phyloP scores from a whole-genome alignment of 495 filamentous ascomycete genomes.

The Talaromyces nanjingensis region DNA sequence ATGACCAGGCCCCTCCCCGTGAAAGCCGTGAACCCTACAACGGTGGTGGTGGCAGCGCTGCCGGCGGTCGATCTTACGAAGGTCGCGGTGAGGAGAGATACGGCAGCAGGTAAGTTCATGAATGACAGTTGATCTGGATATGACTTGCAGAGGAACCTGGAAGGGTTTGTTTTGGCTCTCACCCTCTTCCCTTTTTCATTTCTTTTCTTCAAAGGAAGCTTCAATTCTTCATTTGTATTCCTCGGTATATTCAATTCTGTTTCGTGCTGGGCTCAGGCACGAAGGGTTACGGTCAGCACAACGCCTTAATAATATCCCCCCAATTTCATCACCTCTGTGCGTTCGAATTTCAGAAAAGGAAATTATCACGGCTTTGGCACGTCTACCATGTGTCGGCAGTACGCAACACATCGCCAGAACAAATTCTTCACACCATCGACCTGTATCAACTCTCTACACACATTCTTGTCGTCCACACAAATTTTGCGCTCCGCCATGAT shows the following conservation, averaged over 20 bases:
- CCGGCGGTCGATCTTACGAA: conserved; percentile 48
- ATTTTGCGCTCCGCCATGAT: conserved; percentile 10
- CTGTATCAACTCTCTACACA: conserved; percentile 9
- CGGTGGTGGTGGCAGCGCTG: conserved; percentile 12
- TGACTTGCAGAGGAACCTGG: conserved; percentile 28
- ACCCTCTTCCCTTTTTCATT: background rate
- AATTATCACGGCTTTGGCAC: conserved; percentile 6
- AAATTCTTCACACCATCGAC: conserved; percentile 5
- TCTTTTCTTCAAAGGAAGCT: conserved; percentile 1
- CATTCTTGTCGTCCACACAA: conserved; percentile 6
- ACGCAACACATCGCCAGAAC: conserved; percentile 5
- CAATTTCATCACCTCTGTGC: conserved; percentile 6
- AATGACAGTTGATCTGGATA: conserved; percentile 25
- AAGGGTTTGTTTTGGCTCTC: conserved; percentile 29
- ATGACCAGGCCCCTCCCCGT: conserved; percentile 52
- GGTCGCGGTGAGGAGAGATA: conserved; percentile 40
- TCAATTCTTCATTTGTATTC: conserved; percentile 10
- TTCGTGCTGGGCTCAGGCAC: conserved; percentile 4
- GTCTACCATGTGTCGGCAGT: conserved; percentile 6
- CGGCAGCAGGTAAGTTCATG: conserved; percentile 32
- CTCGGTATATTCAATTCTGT: conserved; percentile 7
- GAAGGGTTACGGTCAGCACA: conserved; percentile 8
- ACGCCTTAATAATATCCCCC: conserved; percentile 4
- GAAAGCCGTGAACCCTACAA: conserved; percentile 55
- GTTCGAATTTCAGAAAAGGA: conserved; percentile 5